phyloP scores from a whole-genome alignment of 2,329 filamentous ascomycete genomes.

The Cercospora sojina region DNA sequence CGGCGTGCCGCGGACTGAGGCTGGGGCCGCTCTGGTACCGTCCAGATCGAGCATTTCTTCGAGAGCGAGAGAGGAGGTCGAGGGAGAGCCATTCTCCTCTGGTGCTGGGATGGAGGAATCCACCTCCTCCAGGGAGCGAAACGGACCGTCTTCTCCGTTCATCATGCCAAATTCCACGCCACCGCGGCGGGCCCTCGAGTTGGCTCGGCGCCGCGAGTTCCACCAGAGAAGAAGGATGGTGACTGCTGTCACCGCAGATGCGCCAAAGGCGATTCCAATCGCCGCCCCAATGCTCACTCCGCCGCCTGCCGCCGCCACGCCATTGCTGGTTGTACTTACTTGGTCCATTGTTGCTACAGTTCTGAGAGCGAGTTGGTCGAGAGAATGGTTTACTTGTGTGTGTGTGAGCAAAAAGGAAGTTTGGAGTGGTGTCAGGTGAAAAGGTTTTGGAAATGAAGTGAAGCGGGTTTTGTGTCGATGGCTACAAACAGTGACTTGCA shows the following conservation, averaged over 20 bases:
- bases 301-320: not conserved
- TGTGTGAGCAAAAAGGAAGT: not conserved
- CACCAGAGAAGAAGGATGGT: not conserved
- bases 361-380: not conserved
- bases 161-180: not conserved
- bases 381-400: not conserved
- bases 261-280: not conserved
- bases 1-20: not conserved
- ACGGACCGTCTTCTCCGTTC: not conserved
- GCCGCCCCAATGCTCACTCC: not conserved
- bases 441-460: not conserved
- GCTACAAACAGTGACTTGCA: not conserved
- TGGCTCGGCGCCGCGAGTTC: not conserved
- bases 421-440: not conserved
- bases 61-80: not conserved
- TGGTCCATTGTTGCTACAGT: not conserved
- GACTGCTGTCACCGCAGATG: constrained; percentile 5
- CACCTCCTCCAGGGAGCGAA: not conserved
- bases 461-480: not conserved
- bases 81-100: not conserved
- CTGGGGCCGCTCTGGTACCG: not conserved
- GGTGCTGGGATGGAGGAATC: not conserved
- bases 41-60: not conserved
- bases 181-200: not conserved
- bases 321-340: not conserved